Evolutionary conservation across 148 eudicot genomes (phyloP).

Genomic region (Rhododendron williamsianum): DNA sequence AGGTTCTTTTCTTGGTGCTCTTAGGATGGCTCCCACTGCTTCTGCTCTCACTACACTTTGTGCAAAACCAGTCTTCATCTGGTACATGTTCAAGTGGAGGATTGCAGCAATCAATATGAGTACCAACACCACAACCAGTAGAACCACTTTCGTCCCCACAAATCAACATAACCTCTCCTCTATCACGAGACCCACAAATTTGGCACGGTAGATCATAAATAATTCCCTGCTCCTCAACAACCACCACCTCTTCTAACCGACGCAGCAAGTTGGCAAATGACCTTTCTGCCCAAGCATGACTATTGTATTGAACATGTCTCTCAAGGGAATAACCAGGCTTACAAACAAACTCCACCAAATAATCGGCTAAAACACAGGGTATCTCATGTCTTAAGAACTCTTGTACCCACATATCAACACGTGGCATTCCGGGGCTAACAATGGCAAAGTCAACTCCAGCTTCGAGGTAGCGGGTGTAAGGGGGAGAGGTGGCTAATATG

Average conservation of each 20-base stretch:
- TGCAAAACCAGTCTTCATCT: slow-evolving; percentile 84
- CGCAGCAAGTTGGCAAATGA: slow-evolving; percentile 47
- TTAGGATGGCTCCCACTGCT: slow-evolving; percentile 4
- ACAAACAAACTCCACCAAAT: slow-evolving; percentile 87
- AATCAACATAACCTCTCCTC: slow-evolving; percentile 82
- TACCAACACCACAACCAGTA: slow-evolving; percentile 74
- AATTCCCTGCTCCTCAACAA: too few species aligned
- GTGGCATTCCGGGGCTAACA: slow-evolving; percentile 87
- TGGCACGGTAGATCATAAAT: slow-evolving; percentile 48
- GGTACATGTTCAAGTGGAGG: slow-evolving; percentile 77
- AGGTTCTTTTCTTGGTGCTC: slow-evolving; percentile 23
- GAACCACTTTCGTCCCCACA: slow-evolving; percentile 73
- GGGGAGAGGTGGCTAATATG: slow-evolving; percentile 94
- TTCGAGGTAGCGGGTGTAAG: slow-evolving; percentile 77
- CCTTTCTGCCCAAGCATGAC: slow-evolving; percentile 68
- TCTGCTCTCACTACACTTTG: slow-evolving; percentile 31
- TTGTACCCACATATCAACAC: slow-evolving; percentile 84
- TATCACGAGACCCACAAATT: slow-evolving; percentile 58
- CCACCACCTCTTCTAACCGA: slow-evolving; percentile 41
- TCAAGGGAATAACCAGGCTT: slow-evolving; percentile 85
- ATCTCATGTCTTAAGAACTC: slow-evolving; percentile 71
- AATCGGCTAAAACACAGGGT: slow-evolving; percentile 82
- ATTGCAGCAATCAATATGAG: slow-evolving; percentile 73
- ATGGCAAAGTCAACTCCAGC: slow-evolving; percentile 76
- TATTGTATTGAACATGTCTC: slow-evolving; percentile 68